A percentile compares a stretch with the other conserved stretches of the same genome.
These are phyloP conservation scores for Gossypium schwendimanii DNA, from an alignment of 441 rosid genomes.

Conservation along the genomic window DNA sequence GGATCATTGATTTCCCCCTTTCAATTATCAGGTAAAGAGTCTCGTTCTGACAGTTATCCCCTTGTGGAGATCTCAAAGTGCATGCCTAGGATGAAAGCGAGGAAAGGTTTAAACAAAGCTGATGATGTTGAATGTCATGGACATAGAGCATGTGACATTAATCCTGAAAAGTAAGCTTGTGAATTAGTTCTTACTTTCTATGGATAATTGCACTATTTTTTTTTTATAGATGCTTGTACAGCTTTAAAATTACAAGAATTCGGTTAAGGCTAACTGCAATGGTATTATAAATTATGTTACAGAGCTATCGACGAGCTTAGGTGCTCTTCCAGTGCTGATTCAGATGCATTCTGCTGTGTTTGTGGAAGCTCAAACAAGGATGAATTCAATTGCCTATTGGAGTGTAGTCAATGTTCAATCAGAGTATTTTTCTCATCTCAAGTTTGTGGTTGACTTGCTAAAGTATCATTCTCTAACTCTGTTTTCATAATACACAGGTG, in stretches of 20 bases:
- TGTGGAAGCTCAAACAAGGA: constrained; percentile 43
- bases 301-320: constrained; percentile 22
- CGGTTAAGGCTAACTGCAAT: background rate
- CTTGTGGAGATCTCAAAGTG: constrained; percentile 16
- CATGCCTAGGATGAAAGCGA: constrained; percentile 15
- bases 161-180: constrained; percentile 32
- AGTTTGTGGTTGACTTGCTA: background rate
- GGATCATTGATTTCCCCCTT: background rate
- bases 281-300: constrained; percentile 13
- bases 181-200: constrained; percentile 3
- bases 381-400: constrained; percentile 36
- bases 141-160: constrained; percentile 11
- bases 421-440: constrained; percentile 23
- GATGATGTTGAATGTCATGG: constrained; percentile 9
- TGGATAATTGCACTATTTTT: background rate
- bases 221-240: background rate
- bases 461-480: constrained; percentile 1
- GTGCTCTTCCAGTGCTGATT: constrained; percentile 9
- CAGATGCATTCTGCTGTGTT: constrained; percentile 40
- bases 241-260: background rate
- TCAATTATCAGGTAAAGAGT: constrained; percentile 28
- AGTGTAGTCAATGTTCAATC: constrained; percentile 38
- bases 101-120: constrained; percentile 17
- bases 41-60: constrained; percentile 17
- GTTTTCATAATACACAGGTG: constrained; percentile 26